These are phyloP conservation scores for Rhizopus arrhizus DNA, from an alignment of 371 early-diverging fungal species.

Conservation along the genomic window DNA sequence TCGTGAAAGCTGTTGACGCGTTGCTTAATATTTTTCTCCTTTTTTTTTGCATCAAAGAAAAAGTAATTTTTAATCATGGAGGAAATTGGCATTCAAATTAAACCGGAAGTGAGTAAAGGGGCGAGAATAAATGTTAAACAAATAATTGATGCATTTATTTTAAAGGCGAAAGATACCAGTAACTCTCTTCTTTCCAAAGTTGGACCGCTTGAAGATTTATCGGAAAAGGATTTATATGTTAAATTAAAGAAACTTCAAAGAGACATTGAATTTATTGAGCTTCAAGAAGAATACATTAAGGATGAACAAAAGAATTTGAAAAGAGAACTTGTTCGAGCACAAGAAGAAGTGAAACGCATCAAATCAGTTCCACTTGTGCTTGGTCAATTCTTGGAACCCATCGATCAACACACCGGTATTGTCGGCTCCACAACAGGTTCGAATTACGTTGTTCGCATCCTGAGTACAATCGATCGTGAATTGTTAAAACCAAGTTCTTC, in stretches of 20 bases:
- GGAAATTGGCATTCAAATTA: conserved; percentile 47
- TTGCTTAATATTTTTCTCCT: conserved; percentile 2
- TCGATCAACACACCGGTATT: conserved; percentile 98
- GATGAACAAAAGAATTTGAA: conserved; percentile 98
- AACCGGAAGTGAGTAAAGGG: conserved; percentile 32
- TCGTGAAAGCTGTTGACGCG: not conserved
- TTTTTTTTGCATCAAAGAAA: not conserved
- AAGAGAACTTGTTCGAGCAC: conserved; percentile 92
- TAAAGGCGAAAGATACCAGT: conserved; percentile 29
- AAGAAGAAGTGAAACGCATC: conserved; percentile 99
- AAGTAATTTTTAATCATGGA: conserved; percentile 31
- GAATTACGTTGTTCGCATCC: conserved; percentile 95
- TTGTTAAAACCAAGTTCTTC: conserved; percentile 96
- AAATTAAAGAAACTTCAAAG: conserved; percentile 93
- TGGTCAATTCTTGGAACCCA: conserved; percentile 99
- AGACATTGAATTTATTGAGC: conserved; percentile 93
- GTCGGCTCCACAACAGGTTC: conserved; percentile 97
- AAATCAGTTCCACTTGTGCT: conserved; percentile 99
- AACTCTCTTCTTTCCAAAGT: conserved; percentile 26
- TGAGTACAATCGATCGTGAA: conserved; percentile 98
- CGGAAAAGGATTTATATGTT: conserved; percentile 87
- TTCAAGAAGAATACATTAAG: conserved; percentile 99
- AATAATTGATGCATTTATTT: not conserved
- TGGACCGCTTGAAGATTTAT: conserved; percentile 55
- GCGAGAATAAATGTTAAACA: not conserved